phyloP scores from a whole-genome alignment of 2,329 filamentous ascomycete species.

The Monosporascus sp. region DNA sequence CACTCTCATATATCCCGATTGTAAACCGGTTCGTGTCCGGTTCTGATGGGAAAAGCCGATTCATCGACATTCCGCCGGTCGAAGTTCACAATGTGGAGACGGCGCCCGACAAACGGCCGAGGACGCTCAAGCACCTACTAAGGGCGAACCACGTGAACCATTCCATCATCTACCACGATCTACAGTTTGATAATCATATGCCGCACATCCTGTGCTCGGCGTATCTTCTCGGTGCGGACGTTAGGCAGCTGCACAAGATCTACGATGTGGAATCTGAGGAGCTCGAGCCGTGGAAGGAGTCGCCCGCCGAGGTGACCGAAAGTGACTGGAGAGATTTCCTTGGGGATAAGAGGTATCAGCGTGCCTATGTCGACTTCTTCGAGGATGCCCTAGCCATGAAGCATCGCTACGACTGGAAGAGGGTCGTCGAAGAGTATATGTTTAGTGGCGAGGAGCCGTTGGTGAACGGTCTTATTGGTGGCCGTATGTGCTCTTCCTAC shows the following conservation, averaged over 20 bases:
- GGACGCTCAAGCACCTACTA: conserved; percentile 84
- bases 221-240: conserved; percentile 74
- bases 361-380: conserved; percentile 91
- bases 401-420: conserved; percentile 78
- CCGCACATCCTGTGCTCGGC: conserved; percentile 78
- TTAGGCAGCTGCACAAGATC: conserved; percentile 67
- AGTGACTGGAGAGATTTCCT: conserved; percentile 85
- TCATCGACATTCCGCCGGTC: conserved; percentile 59
- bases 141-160: conserved; percentile 90
- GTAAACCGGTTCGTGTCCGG: conserved; percentile 31
- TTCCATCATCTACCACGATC: conserved; percentile 71
- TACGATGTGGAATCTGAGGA: conserved; percentile 71
- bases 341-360: conserved; percentile 74
- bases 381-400: conserved; percentile 77
- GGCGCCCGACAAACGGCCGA: conserved; percentile 67
- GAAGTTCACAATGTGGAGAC: conserved; percentile 76
- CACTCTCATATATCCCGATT: conserved; percentile 38
- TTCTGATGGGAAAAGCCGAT: conserved; percentile 17
- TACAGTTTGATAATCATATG: conserved; percentile 76
- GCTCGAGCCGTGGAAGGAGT: conserved; percentile 76
- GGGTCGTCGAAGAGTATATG: conserved; percentile 69
- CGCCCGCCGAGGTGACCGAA: conserved; percentile 75
- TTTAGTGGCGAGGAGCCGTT: conserved; percentile 70
- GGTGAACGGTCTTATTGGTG: conserved; percentile 72
- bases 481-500: conserved; percentile 50